Evolutionary conservation across 768 basidiomycete genomes (phyloP), one percentile per base, ranked within the genome.

Genomic region (Rhodotorula kratochvilovae): DNA sequence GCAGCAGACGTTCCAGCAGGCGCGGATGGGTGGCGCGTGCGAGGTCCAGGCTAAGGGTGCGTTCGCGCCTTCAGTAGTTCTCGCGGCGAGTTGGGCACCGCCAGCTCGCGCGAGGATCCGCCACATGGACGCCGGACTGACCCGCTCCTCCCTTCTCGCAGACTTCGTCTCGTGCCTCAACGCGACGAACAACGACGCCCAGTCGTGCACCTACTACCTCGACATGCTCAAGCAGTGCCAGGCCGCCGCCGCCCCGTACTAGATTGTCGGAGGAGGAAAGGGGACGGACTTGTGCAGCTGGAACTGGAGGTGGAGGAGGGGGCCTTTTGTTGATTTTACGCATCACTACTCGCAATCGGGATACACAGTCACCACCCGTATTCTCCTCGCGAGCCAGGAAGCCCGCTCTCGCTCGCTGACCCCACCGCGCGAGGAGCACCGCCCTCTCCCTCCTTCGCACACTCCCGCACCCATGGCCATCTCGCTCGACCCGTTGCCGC

Each of bases 101-200:
- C n/a, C n/a, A n/a, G n/a, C n/a, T n/a, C n/a, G n/a, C n/a, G n/a
- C n/a, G 33, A 25, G 63, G 27, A 43, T 39, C 29, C 56, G 33
- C 63, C 33, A 56, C 23, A 21, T 4, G 4, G 5, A 16, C 11
- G 2, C 5, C 13, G 1, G 31, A 64, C 31, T 45, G 29, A 43
- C 31, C 25, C 21, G 7, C 11, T 17, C 17, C 33, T 53, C 35
- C 43, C 53, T 21, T 36, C 39, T 31, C 61, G n/a, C 74, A 89
- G 90, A 93, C 61, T 91, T 94, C 81, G 90, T 90, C 17, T 85
- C 84, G 79, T 95, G 92, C 81, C 82, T 94, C 56, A 90, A 92
- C 79, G 88, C 88, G 79, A 89, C 88, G 27, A 88, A 90, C 76
- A 81, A 90, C 75, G 86, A 85, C 68, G 73, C 77, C 63, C 29